Evolutionary conservation across 139 green algal species (phyloP).

Genomic region (Chlamydomonas asymmetrica): DNA sequence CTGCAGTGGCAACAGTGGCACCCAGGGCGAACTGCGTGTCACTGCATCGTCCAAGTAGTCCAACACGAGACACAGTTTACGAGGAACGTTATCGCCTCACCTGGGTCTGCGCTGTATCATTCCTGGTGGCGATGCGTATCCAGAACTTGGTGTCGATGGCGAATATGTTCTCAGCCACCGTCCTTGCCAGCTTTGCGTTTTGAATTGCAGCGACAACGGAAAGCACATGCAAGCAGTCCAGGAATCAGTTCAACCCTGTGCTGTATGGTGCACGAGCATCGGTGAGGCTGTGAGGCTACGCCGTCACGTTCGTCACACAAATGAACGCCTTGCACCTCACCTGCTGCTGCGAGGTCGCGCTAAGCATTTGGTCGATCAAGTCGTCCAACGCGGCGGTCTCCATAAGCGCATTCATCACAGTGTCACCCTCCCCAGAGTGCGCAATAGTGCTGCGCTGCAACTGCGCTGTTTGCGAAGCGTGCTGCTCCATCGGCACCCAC

Average conservation of each 20-base stretch:
- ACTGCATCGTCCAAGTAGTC: no score
- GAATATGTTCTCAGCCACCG: conserved; percentile 87
- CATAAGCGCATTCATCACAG: conserved; percentile 42
- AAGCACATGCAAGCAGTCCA: no score
- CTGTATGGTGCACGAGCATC: no score
- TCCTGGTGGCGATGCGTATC: conserved; percentile 84
- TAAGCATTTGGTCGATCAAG: conserved; percentile 79
- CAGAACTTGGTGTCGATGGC: conserved; percentile 89
- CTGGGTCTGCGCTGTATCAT: conserved; percentile 54
- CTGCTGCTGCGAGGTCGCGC: conserved; percentile 63
- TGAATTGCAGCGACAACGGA: not conserved
- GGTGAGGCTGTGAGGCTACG: no score
- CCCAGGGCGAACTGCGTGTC: conserved; percentile 7
- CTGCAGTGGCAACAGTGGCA: no score
- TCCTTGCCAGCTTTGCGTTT: conserved; percentile 24
- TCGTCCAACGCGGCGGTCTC: conserved; percentile 73
- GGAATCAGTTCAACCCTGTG: no score
- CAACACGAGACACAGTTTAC: not conserved
- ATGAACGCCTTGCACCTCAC: conserved; percentile 1
- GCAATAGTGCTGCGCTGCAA: not conserved
- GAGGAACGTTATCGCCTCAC: no score
- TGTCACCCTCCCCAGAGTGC: not conserved
- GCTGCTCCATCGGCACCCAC: no score
- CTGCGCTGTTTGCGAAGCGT: not conserved
- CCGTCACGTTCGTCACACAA: no score